These are phyloP conservation scores for Cardiospermum halicacabum DNA, from an alignment of 345 rosid species.

Conservation along the genomic window DNA sequence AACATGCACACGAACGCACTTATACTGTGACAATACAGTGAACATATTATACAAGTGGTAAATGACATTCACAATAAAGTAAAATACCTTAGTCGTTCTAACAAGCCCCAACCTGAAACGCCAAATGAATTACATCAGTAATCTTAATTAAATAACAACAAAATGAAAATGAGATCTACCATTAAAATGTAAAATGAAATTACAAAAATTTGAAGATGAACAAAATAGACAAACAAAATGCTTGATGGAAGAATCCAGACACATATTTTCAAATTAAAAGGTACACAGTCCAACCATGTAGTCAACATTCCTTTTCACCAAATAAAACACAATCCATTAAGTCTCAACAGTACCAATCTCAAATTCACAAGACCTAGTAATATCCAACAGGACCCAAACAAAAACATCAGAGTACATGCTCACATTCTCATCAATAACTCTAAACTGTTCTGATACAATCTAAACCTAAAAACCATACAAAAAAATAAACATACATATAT, in stretches of 20 bases:
- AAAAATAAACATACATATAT: too few species aligned
- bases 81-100: constrained; percentile 37
- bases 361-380: not conserved
- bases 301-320: not conserved
- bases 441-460: not conserved
- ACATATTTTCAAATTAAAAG: not conserved
- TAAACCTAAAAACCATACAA: not conserved
- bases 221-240: not conserved
- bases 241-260: not conserved
- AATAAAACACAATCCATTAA: not conserved
- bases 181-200: too few species aligned
- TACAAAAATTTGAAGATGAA: too few species aligned
- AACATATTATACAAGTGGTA: not conserved
- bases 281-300: not conserved
- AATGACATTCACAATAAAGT: not conserved
- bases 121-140: constrained; percentile 12
- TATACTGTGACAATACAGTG: not conserved
- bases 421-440: not conserved
- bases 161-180: too few species aligned
- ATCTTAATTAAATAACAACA: not conserved
- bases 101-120: constrained; percentile 52
- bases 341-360: not conserved
- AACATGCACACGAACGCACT: not conserved
- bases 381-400: too few species aligned
- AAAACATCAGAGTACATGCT: not conserved